A percentile compares a stretch with the other conserved stretches of the same genome.
These are phyloP conservation scores for Curvularia hawaiiensis DNA, from an alignment of 2,329 filamentous ascomycete species.

Conservation along the genomic window DNA sequence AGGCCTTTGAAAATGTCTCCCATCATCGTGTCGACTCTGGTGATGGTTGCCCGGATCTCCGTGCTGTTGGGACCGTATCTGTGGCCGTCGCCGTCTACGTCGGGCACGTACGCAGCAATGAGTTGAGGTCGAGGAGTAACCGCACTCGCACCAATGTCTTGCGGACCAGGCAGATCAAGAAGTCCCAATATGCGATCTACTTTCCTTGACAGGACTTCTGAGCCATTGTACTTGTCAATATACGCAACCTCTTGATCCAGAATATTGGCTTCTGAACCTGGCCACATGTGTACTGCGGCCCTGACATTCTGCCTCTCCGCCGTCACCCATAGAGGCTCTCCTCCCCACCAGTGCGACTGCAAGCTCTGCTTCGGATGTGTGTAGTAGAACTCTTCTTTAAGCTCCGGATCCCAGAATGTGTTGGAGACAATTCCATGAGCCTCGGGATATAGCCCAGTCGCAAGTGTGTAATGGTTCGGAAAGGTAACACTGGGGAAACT, in stretches of 20 bases:
- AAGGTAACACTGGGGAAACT: constrained; percentile 97
- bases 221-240: constrained; percentile 82
- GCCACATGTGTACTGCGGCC: constrained; percentile 97
- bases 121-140: constrained; percentile 75
- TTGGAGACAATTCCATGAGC: constrained; percentile 93
- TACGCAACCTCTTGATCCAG: constrained; percentile 75
- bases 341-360: constrained; percentile 91
- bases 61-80: constrained; percentile 93
- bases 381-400: constrained; percentile 84
- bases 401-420: constrained; percentile 84
- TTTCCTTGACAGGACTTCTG: constrained; percentile 76
- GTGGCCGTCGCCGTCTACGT: constrained; percentile 88
- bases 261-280: constrained; percentile 89
- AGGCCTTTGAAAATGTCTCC: constrained; percentile 76
- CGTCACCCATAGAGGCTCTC: constrained; percentile 92
- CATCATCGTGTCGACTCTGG: constrained; percentile 81
- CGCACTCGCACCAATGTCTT: constrained; percentile 58
- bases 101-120: constrained; percentile 92
- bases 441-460: constrained; percentile 91
- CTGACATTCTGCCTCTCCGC: constrained; percentile 81
- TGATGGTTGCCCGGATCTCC: constrained; percentile 80
- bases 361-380: constrained; percentile 77
- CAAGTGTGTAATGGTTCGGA: constrained; percentile 90
- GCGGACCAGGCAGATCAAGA: constrained; percentile 78
- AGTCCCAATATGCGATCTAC: constrained; percentile 80